Conservation (phyloP, 2,329 filamentous ascomycete genomes). For the Thyridium curvatum region DNA sequence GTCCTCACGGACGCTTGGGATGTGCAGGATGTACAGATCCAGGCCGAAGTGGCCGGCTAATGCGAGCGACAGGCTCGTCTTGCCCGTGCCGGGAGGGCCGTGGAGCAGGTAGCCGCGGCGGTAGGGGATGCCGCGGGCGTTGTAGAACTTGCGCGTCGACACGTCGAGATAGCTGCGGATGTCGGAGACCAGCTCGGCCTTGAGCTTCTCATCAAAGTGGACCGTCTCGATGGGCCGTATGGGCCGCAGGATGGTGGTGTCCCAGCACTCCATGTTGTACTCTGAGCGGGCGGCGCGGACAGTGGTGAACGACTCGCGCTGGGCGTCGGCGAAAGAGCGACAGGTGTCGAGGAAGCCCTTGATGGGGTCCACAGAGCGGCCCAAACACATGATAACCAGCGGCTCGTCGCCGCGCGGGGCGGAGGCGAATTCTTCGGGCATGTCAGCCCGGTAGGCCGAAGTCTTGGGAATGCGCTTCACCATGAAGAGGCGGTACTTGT, state of each 20-base stretch:
- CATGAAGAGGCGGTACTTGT: constrained; percentile 25
- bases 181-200: constrained; percentile 62
- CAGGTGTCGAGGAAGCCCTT: constrained; percentile 21
- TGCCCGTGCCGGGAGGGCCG: constrained; percentile 68
- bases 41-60: constrained; percentile 65
- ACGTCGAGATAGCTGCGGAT: constrained; percentile 60
- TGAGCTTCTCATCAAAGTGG: constrained; percentile 31
- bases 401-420: constrained; percentile 28
- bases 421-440: constrained; percentile 23
- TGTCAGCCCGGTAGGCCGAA: constrained; percentile 9
- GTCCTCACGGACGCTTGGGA: constrained; percentile 37
- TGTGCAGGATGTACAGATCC: constrained; percentile 67
- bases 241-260: constrained; percentile 25
- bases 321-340: constrained; percentile 19
- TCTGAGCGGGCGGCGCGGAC: constrained; percentile 22
- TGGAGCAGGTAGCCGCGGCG: constrained; percentile 66
- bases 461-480: constrained; percentile 21
- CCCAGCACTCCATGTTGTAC: constrained; percentile 22
- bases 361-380: constrained; percentile 23
- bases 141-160: constrained; percentile 55
- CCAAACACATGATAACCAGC: constrained; percentile 29
- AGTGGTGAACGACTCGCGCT: constrained; percentile 26
- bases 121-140: constrained; percentile 68
- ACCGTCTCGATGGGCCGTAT: constrained; percentile 26
- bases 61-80: constrained; percentile 70